Conservation (phyloP, 1,284 basidiomycete genomes). For the Irpex lacteus region DNA sequence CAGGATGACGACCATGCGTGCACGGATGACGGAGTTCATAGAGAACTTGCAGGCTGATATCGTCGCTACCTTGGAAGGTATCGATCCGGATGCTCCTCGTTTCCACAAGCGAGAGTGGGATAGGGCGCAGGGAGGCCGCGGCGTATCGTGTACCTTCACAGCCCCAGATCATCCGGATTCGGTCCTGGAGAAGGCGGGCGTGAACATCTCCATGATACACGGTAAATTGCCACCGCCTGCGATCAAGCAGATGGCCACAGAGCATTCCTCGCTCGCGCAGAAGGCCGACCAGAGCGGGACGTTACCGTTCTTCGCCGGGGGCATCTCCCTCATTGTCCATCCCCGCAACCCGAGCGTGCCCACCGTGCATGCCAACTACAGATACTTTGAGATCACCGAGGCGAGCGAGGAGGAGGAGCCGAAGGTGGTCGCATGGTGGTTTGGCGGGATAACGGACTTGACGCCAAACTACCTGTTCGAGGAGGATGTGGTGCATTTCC, state of each 20-base stretch:
- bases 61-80: slow-evolving; percentile 71
- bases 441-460: slow-evolving; percentile 92
- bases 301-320: slow-evolving; percentile 94
- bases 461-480: slow-evolving; percentile 92
- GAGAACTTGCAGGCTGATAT: slow-evolving; percentile 80
- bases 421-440: slow-evolving; percentile 91
- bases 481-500: slow-evolving; percentile 88
- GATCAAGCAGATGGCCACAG: slow-evolving; percentile 91
- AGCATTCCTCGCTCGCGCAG: slow-evolving; percentile 78
- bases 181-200: slow-evolving; percentile 93
- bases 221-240: slow-evolving; percentile 86
- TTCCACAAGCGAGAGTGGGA: slow-evolving; percentile 91
- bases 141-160: slow-evolving; percentile 90
- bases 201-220: slow-evolving; percentile 93
- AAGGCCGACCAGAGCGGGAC: slow-evolving; percentile 47
- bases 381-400: slow-evolving; percentile 94
- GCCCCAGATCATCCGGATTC: slow-evolving; percentile 43
- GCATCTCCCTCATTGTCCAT: slow-evolving; percentile 90
- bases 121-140: slow-evolving; percentile 81
- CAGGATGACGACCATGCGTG: slow-evolving; percentile 56
- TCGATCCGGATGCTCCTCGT: slow-evolving; percentile 68
- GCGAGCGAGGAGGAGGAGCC: slow-evolving; percentile 33
- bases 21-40: slow-evolving; percentile 80
- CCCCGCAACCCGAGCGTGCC: slow-evolving; percentile 89
- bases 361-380: slow-evolving; percentile 94